Evolutionary conservation across 2,329 filamentous ascomycete species (phyloP), one percentile per base, ranked within the genome.

Genomic region (Pleoardoris graminearum): DNA sequence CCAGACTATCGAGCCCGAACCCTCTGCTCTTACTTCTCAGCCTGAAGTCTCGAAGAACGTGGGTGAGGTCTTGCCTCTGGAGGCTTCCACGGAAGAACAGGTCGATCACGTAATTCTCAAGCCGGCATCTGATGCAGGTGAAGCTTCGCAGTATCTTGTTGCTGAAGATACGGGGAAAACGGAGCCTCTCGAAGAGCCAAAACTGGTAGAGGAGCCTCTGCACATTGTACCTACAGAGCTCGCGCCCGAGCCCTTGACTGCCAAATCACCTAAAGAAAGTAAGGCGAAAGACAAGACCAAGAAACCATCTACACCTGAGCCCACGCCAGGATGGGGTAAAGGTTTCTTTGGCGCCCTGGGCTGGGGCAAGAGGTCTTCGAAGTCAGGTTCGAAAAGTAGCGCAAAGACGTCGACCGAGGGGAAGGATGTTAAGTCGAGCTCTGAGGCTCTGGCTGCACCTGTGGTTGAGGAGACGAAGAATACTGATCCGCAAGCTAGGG

Each of bases 271-370:
- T 3, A 37, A 36, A 17, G 33, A 36, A 3, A 8, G 4, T 17
- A 49, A 47, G 33, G 33, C 14, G 2, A 43, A 48, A 33, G 33
- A 38, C 8, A 48, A 53, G 29, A 21, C 25, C 8, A 14, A 14
- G 22, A 33, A 53, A 11, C 29, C 35, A 17, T 23, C 53, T 11
- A 23, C 46, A 5, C 44, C 54, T 16, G 57, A 57, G 16, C 46
- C 57, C 7, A 42, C 54, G 7, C 41, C 57, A 10, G 60, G 62
- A 3, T 69, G 65, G 63, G 64, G 65, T 12, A 54, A 55, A 2
- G 58, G 62, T 25, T 50, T 72, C 17, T 63, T 60, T 58, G 66
- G 69, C 37, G 65, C 66, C 1, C 59, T 71, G 43, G 67, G 69
- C 2, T 71, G 67, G 68, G 68, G 69, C 57, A 69, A 67, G 58